Evolutionary conservation across 2,329 filamentous ascomycete species (phyloP).

Genomic region (Trichoderma brevicompactum): DNA sequence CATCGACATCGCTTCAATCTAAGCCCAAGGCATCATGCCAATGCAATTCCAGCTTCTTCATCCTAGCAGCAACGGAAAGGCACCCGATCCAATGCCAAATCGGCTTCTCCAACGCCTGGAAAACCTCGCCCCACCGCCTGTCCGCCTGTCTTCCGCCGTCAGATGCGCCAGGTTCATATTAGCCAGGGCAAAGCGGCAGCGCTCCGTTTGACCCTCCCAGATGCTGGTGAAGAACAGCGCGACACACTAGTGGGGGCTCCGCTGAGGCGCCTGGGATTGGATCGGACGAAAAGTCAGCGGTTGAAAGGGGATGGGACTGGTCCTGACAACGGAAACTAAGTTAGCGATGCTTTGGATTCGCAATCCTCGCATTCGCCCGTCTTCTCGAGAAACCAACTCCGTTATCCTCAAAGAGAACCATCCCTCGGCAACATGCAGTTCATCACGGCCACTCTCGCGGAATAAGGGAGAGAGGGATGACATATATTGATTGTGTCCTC

Average conservation of each 20-base stretch:
- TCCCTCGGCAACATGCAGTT: not conserved
- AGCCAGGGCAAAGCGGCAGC: slow-evolving; percentile 18
- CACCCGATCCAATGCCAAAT: not conserved
- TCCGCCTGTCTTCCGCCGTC: slow-evolving; percentile 4
- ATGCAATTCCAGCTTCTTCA: not conserved
- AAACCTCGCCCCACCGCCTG: not conserved
- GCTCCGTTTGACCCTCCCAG: not conserved
- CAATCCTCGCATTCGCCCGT: not conserved
- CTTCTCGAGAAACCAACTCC: not conserved
- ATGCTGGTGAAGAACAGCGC: not conserved
- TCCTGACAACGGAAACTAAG: not conserved
- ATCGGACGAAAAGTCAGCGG: slow-evolving; percentile 15
- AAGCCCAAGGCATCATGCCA: not conserved
- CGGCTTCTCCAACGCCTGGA: not conserved
- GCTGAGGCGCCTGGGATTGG: slow-evolving; percentile 22
- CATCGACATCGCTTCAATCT: not conserved
- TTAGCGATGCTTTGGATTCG: not conserved
- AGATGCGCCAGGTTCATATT: slow-evolving; percentile 24
- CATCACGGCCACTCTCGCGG: slow-evolving; percentile 5
- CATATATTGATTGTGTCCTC: not conserved
- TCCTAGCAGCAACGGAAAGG: not conserved
- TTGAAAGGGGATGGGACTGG: slow-evolving; percentile 14
- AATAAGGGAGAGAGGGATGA: slow-evolving; percentile 15
- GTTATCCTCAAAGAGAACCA: slow-evolving; percentile 3
- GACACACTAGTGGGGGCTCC: slow-evolving; percentile 17